These are phyloP conservation scores for Ceratobasidium sp. DNA, from an alignment of 1,284 basidiomycete species.

Conservation along the genomic window DNA sequence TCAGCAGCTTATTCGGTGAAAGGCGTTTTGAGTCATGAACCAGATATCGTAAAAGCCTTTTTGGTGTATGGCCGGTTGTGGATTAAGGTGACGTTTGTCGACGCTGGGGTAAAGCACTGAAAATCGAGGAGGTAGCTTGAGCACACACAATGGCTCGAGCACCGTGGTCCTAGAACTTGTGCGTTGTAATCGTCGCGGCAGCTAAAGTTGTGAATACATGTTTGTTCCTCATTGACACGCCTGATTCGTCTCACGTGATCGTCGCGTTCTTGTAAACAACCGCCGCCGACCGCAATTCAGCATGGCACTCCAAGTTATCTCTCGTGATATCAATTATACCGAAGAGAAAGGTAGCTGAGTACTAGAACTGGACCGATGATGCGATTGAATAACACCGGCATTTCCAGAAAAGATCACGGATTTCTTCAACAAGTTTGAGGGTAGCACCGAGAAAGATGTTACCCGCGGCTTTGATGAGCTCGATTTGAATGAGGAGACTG, in stretches of 20 bases:
- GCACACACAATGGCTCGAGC: too few species aligned
- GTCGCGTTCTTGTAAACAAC: constrained; percentile 44
- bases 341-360: constrained; percentile 60
- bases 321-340: constrained; percentile 66
- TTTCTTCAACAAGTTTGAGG: constrained; percentile 78
- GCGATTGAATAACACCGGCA: constrained; percentile 43
- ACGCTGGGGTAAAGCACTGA: too few species aligned
- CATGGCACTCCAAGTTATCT: constrained; percentile 68
- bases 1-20: too few species aligned
- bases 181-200: neutral
- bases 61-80: too few species aligned
- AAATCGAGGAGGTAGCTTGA: too few species aligned
- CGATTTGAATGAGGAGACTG: constrained; percentile 72
- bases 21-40: too few species aligned
- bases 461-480: constrained; percentile 78
- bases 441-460: constrained; percentile 74
- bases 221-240: constrained; percentile 28
- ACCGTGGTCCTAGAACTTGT: neutral
- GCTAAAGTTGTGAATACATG: neutral
- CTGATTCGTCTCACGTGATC: constrained; percentile 30
- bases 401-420: constrained; percentile 73
- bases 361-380: constrained; percentile 22
- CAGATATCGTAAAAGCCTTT: too few species aligned
- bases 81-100: too few species aligned
- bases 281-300: constrained; percentile 45